Base-by-base conservation (phyloP, 2,329 filamentous ascomycete genomes). In the Thelonectria olida region DNA sequence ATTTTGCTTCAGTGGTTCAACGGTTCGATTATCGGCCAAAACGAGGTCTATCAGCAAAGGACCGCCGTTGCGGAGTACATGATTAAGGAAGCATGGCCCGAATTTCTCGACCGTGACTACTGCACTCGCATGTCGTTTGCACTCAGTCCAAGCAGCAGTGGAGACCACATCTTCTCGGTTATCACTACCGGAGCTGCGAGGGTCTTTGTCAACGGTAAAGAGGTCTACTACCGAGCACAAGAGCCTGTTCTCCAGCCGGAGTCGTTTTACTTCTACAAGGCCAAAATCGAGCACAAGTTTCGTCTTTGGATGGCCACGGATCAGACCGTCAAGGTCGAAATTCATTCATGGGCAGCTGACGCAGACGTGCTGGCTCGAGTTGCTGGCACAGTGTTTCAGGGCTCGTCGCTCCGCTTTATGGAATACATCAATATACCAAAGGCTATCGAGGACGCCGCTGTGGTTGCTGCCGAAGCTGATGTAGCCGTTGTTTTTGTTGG, bases 251-350 rank as follows among this genome's bases (percentile, higher is more conserved):
- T 58, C 5, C 23, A 28, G 39, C 55, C 25, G 2, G 48, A 53
- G 39, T 42, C 54, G 5, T 53, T 52, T n/a, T 58, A 58, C n/a
- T 52, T 53, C 25, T 53, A 23, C 48, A 38, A 39, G 13, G 6
- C 34, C 2, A 19, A 52, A 2, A 36, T 25, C 17, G 34, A 25
- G 2, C 8, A 36, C 10, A 34, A 19, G 2, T 31, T 25, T 12
- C 17, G 25, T 17, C 23, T 34, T 15, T 36, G 23, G 2, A 45
- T 54, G 39, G 6, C 5, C 6, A 5, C 5, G 25, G 25, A 9
- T 27, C 25, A 9, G 5, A 5, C 6, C 25, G 5, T 6, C 25
- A 27, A 9, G 6, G 9, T 27, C 25, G 9, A 9, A 9, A 5
- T 27, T 5, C 6, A 27, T 5, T 27, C 25, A 5, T 27, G 25